Evolutionary conservation across 2,329 filamentous ascomycete species (phyloP).

Genomic region (Conoideocrella luteorostrata): DNA sequence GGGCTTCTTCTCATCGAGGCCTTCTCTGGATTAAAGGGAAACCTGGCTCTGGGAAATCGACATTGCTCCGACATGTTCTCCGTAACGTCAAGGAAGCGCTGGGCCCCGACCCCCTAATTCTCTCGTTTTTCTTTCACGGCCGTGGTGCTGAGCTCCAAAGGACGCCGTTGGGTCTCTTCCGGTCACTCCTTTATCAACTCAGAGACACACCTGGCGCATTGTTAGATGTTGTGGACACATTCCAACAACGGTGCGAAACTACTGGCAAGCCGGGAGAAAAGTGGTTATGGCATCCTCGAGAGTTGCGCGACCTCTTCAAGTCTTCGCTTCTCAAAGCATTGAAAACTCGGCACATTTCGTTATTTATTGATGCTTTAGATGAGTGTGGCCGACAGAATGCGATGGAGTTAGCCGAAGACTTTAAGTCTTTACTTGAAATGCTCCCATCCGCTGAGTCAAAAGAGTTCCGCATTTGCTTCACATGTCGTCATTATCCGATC

Average conservation of each 20-base stretch:
- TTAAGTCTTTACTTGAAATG: not conserved
- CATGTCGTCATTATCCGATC: conserved; percentile 27
- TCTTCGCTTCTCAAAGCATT: conserved; percentile 16
- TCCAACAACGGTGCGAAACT: conserved; percentile 8
- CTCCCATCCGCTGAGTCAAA: conserved; percentile 2
- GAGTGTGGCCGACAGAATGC: conserved; percentile 23
- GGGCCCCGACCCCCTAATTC: not conserved
- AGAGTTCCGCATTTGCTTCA: conserved; percentile 22
- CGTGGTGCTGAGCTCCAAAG: not conserved
- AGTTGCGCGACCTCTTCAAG: conserved; percentile 16
- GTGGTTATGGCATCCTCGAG: conserved; percentile 21
- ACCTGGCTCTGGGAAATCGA: too few relatives aligned
- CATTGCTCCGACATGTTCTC: not conserved
- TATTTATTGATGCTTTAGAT: conserved; percentile 31
- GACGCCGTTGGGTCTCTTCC: conserved; percentile 24
- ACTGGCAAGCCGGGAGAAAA: conserved; percentile 12
- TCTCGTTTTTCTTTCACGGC: too few relatives aligned
- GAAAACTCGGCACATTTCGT: conserved; percentile 13
- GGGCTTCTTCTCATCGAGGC: not conserved
- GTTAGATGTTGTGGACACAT: conserved; percentile 13
- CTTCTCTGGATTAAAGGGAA: not conserved
- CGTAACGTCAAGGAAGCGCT: not conserved
- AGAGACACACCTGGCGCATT: conserved; percentile 16
- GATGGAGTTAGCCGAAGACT: conserved; percentile 11
- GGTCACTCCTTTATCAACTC: conserved; percentile 28